phyloP scores from a whole-genome alignment of 2,329 filamentous ascomycete genomes.

The Pestalotiopsis sp. region DNA sequence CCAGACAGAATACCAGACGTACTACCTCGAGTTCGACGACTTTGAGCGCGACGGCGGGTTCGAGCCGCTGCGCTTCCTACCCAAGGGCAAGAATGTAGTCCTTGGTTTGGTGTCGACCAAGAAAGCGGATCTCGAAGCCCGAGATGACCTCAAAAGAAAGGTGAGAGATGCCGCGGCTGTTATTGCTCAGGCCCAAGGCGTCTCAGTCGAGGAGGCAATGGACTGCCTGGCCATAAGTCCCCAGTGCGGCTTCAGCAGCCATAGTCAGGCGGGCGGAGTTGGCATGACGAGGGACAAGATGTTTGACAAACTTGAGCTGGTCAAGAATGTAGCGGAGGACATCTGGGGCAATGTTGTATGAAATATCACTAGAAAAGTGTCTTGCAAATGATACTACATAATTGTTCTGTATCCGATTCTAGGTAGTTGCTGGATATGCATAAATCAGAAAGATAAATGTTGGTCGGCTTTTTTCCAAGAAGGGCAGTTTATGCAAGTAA shows the following conservation, averaged over 20 bases:
- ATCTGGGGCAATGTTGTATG: conserved; percentile 19
- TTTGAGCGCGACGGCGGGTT: conserved; percentile 49
- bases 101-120: conserved; percentile 52
- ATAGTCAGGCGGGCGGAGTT: conserved; percentile 27
- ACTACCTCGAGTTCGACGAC: conserved; percentile 56
- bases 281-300: conserved; percentile 28
- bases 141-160: conserved; percentile 42
- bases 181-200: conserved; percentile 57
- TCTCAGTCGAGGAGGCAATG: conserved; percentile 55
- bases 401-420: too few relatives aligned
- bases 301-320: conserved; percentile 29
- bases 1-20: conserved; percentile 50
- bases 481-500: not conserved
- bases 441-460: too few relatives aligned
- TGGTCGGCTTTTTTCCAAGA: not conserved
- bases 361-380: not conserved
- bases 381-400: too few relatives aligned
- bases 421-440: too few relatives aligned
- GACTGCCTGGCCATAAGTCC: conserved; percentile 57
- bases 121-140: conserved; percentile 46
- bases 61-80: conserved; percentile 48
- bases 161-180: conserved; percentile 52
- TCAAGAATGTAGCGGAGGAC: conserved; percentile 23
- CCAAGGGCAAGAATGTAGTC: conserved; percentile 51
- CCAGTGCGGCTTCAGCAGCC: conserved; percentile 49